Evolutionary conservation across 345 rosid species (phyloP), one percentile per base, ranked within the genome.

Genomic region (Gossypium thurberi): DNA sequence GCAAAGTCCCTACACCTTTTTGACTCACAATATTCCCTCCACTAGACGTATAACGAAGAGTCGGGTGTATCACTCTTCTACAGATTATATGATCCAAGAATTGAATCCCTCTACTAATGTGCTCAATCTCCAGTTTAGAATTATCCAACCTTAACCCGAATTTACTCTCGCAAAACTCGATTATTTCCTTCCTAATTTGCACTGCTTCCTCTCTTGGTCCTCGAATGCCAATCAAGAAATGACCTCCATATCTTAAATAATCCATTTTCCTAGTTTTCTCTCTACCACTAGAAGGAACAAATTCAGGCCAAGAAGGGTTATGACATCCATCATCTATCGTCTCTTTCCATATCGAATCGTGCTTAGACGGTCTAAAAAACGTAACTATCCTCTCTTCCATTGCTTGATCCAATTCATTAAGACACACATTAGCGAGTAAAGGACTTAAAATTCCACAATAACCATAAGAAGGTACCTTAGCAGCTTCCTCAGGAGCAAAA

Each of bases 291-390:
- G 89, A 83, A 0, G 99, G 99, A 80, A 95, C 99, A 83, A 95
- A 92, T 89, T 95, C 98, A 0, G 97, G 99, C 99, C 99, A 95
- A 9, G 97, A 84, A n/a, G 98, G 96, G 72, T 95, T 95, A 78
- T 92, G 97, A 42, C 93, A 91, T 47, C 94, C 96, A 79, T 88
- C 98, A 81, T 88, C 76, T 42, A 88, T 91, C 10, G 93, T 87
- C 59, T 87, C 79, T 81, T 85, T 95, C 99, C 99, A 95, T 83
- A 95, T 91, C 0, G 98, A 88, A 84, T 95, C 96, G 1, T 78
- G 82, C 79, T 85, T 87, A 80, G 81, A 87, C 51, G 99, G 98
- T 71, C 78, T 87, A 78, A 95, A 92, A 83, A 84, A 89, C 77
- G 82, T 80, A 28, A 82, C 81, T 66, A 89, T 82, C 86, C 81